These are phyloP conservation scores for Nemania diffusa DNA, from an alignment of 2,329 filamentous ascomycete species.

Conservation along the genomic window DNA sequence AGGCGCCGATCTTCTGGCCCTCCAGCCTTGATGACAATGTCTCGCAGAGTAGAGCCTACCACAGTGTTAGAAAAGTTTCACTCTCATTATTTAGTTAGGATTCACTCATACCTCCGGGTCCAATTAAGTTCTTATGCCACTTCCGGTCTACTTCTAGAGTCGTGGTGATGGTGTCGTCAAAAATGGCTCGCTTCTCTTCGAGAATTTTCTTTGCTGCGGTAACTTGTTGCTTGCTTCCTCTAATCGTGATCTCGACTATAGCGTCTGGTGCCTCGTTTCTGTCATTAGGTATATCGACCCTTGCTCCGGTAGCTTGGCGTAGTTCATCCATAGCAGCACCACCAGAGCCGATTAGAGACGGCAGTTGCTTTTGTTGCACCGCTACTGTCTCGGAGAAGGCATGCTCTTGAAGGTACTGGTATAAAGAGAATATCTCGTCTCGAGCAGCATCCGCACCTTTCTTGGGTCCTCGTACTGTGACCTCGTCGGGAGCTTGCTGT, in stretches of 20 bases:
- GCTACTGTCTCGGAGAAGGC: conserved; percentile 82
- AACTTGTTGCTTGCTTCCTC: conserved; percentile 91
- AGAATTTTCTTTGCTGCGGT: conserved; percentile 91
- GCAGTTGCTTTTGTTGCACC: conserved; percentile 90
- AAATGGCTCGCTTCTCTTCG: conserved; percentile 84
- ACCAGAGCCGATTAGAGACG: conserved; percentile 91
- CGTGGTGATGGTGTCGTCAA: conserved; percentile 88
- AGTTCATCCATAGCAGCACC: conserved; percentile 92
- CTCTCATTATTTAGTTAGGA: background rate
- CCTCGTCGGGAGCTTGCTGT: conserved; percentile 86
- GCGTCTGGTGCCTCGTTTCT: conserved; percentile 75
- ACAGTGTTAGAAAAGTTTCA: conserved; percentile 52
- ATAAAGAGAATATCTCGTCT: conserved; percentile 87
- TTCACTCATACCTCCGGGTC: conserved; percentile 77
- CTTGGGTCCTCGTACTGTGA: conserved; percentile 89
- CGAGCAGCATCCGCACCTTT: conserved; percentile 92
- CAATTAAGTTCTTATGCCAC: conserved; percentile 90
- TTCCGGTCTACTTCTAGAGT: conserved; percentile 94
- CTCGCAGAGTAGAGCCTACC: conserved; percentile 83
- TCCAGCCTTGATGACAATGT: conserved; percentile 87
- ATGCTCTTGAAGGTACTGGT: conserved; percentile 91
- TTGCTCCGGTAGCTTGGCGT: conserved; percentile 83
- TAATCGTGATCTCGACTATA: conserved; percentile 87
- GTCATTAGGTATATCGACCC: conserved; percentile 89
- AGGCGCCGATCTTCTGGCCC: conserved; percentile 87